Evolutionary conservation across 2,329 filamentous ascomycete species (phyloP), one percentile per base, ranked within the genome.

Genomic region (Alternaria conjuncta): DNA sequence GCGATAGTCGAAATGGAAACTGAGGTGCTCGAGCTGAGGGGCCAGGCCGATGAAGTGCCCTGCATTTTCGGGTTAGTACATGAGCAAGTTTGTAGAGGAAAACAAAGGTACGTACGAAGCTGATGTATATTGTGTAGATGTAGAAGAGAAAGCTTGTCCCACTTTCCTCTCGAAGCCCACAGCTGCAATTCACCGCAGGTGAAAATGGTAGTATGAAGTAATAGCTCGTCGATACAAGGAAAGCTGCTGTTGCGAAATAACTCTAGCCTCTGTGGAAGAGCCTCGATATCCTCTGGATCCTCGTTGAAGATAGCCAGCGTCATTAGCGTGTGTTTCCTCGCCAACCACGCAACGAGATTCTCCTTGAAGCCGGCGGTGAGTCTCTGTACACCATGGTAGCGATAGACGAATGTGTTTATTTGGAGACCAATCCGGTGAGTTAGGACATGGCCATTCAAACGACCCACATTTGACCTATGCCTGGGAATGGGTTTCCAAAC

Each of bases 141-240:
- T 10, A 56, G 41, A 12, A 60, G 13, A 44, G 36, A 44, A 18
- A 63, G 44, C 6, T 49, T 12, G 12, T 56, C 18, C 61, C 61
- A 63, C 30, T 51, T 45, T 43, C 30, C 36, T n/a, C 30, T 36
- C 8, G 50, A 30, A 30, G 49, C 61, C 61, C 61, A 63, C 28
- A 60, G 26, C 21, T 32, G 26, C 21, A 63, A 45, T 36, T 63
- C 61, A 28, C 15, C 13, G 26, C n/a, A 30, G 5, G 56, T 60
- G 50, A 63, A 63, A 6, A 63, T 26, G 6, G 58, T 25, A 15
- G 45, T 45, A 20, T 26, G 15, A 21, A 53, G 20, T 0, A 32
- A 3, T 25, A 62, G 25, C 26, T 43, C 15, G 21, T 23, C n/a
- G 12, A 54, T 20, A 8, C 18, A 25, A 44, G 56, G 50, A 41